Evolutionary conservation across 371 early-diverging fungal species (phyloP).

Genomic region (Mortierella sp.): DNA sequence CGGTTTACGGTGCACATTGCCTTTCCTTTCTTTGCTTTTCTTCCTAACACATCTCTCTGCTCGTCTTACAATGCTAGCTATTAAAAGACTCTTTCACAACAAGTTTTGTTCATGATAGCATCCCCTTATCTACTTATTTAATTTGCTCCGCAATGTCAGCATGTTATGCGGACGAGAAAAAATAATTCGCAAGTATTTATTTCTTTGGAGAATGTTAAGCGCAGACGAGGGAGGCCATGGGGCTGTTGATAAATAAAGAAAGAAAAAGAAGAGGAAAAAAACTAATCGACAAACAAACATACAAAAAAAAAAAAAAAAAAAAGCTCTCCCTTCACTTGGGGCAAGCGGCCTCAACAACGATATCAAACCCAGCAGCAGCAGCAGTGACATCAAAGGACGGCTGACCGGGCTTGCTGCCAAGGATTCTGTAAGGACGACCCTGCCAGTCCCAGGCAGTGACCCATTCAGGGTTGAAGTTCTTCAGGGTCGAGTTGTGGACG

Average conservation of each 20-base stretch:
- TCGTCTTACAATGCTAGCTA: background rate
- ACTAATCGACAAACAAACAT: background rate
- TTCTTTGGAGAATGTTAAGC: too few species aligned
- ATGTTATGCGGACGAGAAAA: too few species aligned
- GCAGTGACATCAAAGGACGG: background rate
- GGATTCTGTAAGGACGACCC: constrained; percentile 13
- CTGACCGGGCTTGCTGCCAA: background rate
- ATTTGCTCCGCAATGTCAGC: background rate
- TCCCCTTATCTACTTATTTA: background rate
- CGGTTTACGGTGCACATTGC: too few species aligned
- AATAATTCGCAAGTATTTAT: background rate
- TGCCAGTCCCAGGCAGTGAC: constrained; percentile 15
- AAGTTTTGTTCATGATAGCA: background rate
- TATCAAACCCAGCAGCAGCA: background rate
- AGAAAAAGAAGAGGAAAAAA: background rate
- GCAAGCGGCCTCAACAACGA: background rate
- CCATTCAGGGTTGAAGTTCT: background rate
- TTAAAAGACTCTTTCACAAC: background rate
- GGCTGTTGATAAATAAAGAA: background rate
- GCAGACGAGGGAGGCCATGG: background rate
- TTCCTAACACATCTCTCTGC: too few species aligned
- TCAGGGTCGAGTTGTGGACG: constrained; percentile 5
- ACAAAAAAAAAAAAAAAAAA: background rate
- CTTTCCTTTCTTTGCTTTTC: too few species aligned
- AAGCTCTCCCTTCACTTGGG: background rate